These are phyloP conservation scores for Styphnolobium japonicum DNA, from an alignment of 306 rosid genomes.

Conservation along the genomic window DNA sequence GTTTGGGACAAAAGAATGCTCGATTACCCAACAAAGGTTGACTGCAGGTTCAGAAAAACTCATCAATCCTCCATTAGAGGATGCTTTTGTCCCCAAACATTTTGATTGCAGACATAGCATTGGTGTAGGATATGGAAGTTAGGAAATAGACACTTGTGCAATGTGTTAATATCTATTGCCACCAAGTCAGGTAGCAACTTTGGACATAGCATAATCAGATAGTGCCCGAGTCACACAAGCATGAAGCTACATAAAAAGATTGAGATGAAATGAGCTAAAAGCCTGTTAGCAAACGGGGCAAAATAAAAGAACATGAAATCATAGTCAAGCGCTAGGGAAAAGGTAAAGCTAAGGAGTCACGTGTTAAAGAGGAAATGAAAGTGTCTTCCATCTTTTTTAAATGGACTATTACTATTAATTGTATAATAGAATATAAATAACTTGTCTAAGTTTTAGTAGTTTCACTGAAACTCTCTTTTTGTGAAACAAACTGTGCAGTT, in stretches of 20 bases:
- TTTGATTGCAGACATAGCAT: conserved; percentile 37
- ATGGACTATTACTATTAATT: background rate
- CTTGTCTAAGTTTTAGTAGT: background rate
- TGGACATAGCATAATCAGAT: conserved; percentile 25
- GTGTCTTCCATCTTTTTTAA: conserved; percentile 1
- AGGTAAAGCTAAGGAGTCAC: conserved; percentile 24
- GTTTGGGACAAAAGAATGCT: conserved; percentile 28
- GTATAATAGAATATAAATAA: conserved; percentile 3
- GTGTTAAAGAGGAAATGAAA: conserved; percentile 10
- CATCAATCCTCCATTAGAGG: conserved; percentile 20
- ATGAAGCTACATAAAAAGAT: background rate
- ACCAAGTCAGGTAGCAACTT: conserved; percentile 28
- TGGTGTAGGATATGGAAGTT: conserved; percentile 5
- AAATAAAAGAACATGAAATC: conserved; percentile 27
- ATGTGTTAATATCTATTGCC: conserved; percentile 13
- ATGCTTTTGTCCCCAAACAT: conserved; percentile 30
- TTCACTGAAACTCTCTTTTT: background rate
- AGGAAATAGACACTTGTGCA: conserved; percentile 13
- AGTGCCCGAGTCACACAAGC: conserved; percentile 11
- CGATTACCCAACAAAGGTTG: conserved; percentile 34
- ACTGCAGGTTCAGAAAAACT: conserved; percentile 15
- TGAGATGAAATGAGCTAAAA: conserved; percentile 25
- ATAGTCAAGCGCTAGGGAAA: conserved; percentile 19
- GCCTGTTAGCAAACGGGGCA: conserved; percentile 22
- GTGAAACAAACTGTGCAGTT: background rate